phyloP scores from a whole-genome alignment of 228 moss, liverwort and hornwort species.

The Sphagnum fallax region DNA sequence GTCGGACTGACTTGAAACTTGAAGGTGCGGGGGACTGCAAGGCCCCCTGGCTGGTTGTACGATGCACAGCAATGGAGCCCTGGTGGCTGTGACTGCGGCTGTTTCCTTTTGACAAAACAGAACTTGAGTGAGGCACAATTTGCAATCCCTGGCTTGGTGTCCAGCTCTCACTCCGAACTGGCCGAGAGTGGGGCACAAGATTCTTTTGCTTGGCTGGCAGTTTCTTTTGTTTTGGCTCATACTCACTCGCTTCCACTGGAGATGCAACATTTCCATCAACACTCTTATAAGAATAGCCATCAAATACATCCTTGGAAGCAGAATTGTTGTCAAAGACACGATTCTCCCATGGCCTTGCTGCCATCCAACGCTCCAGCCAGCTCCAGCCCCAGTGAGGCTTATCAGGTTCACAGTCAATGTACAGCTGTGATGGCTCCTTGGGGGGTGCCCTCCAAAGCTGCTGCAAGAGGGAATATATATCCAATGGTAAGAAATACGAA shows the following conservation, averaged over 20 bases:
- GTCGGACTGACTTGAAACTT: constrained; percentile 45
- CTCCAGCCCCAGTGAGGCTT: constrained; percentile 99
- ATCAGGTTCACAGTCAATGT: constrained; percentile 90
- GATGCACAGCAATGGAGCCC: constrained; percentile 37
- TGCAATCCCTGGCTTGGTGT: constrained; percentile 13
- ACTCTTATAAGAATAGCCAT: constrained; percentile 40
- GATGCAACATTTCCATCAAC: constrained; percentile 32
- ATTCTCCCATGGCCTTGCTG: constrained; percentile 96
- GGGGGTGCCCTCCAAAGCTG: constrained; percentile 57
- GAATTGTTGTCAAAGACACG: constrained; percentile 64
- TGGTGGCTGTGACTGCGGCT: constrained; percentile 18
- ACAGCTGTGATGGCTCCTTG: constrained; percentile 65
- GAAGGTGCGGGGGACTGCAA: constrained; percentile 32
- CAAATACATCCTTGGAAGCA: constrained; percentile 41
- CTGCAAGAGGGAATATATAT: neutral
- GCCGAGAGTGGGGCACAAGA: constrained; percentile 13
- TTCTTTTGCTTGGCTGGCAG: constrained; percentile 15
- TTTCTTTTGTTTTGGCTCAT: constrained; percentile 41
- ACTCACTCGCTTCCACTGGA: constrained; percentile 43
- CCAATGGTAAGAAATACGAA: neutral
- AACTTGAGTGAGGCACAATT: constrained; percentile 30
- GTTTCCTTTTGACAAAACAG: constrained; percentile 24
- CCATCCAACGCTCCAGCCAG: constrained; percentile 99
- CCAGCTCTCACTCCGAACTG: constrained; percentile 18
- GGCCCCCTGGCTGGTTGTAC: constrained; percentile 21